phyloP scores from a whole-genome alignment of 192 early-diverging fungal species.

The Radiomyces spectabilis region DNA sequence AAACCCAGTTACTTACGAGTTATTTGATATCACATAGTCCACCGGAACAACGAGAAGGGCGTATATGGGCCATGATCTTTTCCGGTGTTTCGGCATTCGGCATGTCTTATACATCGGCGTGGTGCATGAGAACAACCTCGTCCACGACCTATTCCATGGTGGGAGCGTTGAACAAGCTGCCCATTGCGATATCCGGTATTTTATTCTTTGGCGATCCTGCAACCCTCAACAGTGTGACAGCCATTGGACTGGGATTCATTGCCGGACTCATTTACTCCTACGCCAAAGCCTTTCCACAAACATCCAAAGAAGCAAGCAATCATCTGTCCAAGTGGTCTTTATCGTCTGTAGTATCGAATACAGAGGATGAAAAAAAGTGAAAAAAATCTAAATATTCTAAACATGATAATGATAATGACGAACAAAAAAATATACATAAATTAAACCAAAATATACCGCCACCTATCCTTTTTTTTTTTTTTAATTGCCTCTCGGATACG shows the following conservation, averaged over 20 bases:
- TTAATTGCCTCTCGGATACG: background rate
- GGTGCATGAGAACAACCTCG: conserved; percentile 75
- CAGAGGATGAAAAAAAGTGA: no score
- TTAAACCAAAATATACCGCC: background rate
- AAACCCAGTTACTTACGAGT: no score
- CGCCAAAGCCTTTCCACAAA: conserved; percentile 44
- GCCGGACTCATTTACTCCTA: conserved; percentile 63
- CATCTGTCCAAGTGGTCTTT: no score
- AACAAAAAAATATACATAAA: no score
- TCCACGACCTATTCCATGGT: conserved; percentile 88
- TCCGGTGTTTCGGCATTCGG: conserved; percentile 77
- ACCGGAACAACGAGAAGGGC: conserved; percentile 30
- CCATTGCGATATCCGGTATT: conserved; percentile 86
- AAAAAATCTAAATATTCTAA: no score
- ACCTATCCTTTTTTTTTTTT: background rate
- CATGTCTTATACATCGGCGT: conserved; percentile 77
- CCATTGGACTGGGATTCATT: conserved; percentile 56
- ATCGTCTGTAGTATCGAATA: no score
- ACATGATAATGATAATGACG: no score
- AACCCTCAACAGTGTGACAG: conserved; percentile 64
- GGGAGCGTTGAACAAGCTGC: conserved; percentile 92
- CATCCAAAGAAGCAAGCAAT: background rate
- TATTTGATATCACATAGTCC: conserved; percentile 13
- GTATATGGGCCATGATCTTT: conserved; percentile 59
- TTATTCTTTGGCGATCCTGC: conserved; percentile 85